These are phyloP conservation scores for Cronartium ribicola DNA, from an alignment of 1,284 basidiomycete species.

Conservation along the genomic window DNA sequence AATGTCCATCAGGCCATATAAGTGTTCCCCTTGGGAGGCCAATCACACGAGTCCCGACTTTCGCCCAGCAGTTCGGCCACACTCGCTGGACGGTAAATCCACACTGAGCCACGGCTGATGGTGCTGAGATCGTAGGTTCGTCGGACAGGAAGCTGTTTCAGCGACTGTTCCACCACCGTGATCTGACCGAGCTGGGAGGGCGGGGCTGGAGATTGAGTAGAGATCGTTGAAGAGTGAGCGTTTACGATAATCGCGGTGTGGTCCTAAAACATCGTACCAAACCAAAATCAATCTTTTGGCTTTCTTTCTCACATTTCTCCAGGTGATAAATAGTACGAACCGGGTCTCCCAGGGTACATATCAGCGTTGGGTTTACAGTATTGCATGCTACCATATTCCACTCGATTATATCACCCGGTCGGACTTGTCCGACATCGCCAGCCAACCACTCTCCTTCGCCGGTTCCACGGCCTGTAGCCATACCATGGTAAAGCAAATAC, in stretches of 20 bases:
- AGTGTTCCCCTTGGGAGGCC: slow-evolving; percentile 14
- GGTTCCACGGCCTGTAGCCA: slow-evolving; percentile 47
- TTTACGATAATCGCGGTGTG: slow-evolving; percentile 38
- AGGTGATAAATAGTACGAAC: slow-evolving; percentile 2
- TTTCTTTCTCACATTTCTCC: not conserved
- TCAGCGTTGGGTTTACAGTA: slow-evolving; percentile 21
- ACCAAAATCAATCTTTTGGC: not conserved
- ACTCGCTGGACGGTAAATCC: slow-evolving; percentile 48
- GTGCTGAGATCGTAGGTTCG: slow-evolving; percentile 46
- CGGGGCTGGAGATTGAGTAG: slow-evolving; percentile 1
- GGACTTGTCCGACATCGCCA: slow-evolving; percentile 52
- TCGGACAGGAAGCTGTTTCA: slow-evolving; percentile 44
- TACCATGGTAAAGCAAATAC: slow-evolving; percentile 58
- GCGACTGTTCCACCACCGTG: slow-evolving; percentile 49
- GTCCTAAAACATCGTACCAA: slow-evolving; percentile 9
- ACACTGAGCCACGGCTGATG: slow-evolving; percentile 47
- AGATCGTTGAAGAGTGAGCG: not conserved
- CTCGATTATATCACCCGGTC: slow-evolving; percentile 61
- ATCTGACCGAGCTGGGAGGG: slow-evolving; percentile 44
- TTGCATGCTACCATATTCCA: slow-evolving; percentile 51
- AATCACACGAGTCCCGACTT: not conserved
- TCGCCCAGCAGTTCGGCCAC: slow-evolving; percentile 43
- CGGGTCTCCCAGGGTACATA: slow-evolving; percentile 38
- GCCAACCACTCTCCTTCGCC: slow-evolving; percentile 56
- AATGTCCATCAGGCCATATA: not conserved